phyloP scores from a whole-genome alignment of 129 eudicot species.

The Tanacetum coccineum region DNA sequence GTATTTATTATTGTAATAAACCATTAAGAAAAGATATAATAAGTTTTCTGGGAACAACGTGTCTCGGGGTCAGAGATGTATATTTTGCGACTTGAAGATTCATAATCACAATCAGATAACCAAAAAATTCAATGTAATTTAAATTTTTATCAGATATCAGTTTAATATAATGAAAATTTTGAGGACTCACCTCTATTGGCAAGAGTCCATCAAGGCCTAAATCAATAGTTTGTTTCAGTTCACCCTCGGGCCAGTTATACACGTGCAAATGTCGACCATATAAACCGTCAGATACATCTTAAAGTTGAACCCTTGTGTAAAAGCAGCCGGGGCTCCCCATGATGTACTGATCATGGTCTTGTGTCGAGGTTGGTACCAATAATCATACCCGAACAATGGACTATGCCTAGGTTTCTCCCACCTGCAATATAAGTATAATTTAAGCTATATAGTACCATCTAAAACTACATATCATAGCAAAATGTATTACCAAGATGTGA shows the following conservation, averaged over 20 bases:
- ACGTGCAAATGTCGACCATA: constrained; percentile 92
- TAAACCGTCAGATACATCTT: constrained; percentile 85
- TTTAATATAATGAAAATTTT: background rate
- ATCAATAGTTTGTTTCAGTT: constrained; percentile 86
- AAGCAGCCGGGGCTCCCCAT: constrained; percentile 97
- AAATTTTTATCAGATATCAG: too few species aligned
- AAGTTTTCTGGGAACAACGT: too few species aligned
- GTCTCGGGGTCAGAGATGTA: too few species aligned
- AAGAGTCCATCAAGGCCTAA: constrained; percentile 79
- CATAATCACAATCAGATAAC: too few species aligned
- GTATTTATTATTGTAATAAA: too few species aligned
- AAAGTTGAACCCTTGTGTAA: constrained; percentile 86
- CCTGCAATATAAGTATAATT: constrained; percentile 33
- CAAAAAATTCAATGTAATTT: too few species aligned
- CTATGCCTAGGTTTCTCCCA: constrained; percentile 98
- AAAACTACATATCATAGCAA: constrained; percentile 27
- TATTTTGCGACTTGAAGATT: too few species aligned
- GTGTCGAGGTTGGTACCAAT: constrained; percentile 95
- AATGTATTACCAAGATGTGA: background rate
- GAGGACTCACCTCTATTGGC: constrained; percentile 70
- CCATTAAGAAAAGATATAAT: too few species aligned
- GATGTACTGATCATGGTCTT: constrained; percentile 95
- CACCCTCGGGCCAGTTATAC: constrained; percentile 95
- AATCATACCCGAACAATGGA: constrained; percentile 92
- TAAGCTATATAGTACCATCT: too few species aligned